Evolutionary conservation across 345 rosid species (phyloP), one percentile per base, ranked within the genome.

Genomic region (Firmiana major): DNA sequence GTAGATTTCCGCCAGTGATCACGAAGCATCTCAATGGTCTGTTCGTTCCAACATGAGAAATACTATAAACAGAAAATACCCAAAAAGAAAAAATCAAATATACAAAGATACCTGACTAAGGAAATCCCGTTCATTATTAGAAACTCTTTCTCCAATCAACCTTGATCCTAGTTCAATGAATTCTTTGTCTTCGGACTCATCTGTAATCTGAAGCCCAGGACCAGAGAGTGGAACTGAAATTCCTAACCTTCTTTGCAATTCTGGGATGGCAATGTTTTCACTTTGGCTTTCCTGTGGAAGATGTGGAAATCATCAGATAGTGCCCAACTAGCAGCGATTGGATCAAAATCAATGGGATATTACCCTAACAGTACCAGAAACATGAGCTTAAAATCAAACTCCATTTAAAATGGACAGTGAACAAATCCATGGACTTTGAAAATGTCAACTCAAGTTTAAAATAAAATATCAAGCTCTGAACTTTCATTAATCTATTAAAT

Each of bases 111-210:
- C 84, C 83, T 86, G 86, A 79, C 73, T 48, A 62, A 59, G 69
- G 21, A 77, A 84, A 84, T 85, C 90, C 84, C 84, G 90, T 71
- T 78, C 87, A 51, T 65, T 80, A 79, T 72, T 79, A 74, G 79
- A 81, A 79, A 82, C 79, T 85, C 65, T 77, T 63, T 83, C 89
- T 58, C 84, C 93, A 46, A 75, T 73, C 67, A 92, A 79, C 75
- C 84, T 86, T 10, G 81, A 82, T 38, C 97, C 97, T 54, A 96
- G 84, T 60, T 91, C 97, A 80, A 86, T 79, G 64, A 95, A 88
- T 57, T 95, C 97, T 78, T 77, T 87, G 80, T 95, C 98, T 75
- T 93, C 94, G 19, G 81, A 77, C 86, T 86, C 97, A 79, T 91
- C 89, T 12, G 85, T 75, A 48, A 93, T 86, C 77, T 87, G 88